Conservation (phyloP, 371 early-diverging fungal genomes). For the Mortierella sp. region DNA sequence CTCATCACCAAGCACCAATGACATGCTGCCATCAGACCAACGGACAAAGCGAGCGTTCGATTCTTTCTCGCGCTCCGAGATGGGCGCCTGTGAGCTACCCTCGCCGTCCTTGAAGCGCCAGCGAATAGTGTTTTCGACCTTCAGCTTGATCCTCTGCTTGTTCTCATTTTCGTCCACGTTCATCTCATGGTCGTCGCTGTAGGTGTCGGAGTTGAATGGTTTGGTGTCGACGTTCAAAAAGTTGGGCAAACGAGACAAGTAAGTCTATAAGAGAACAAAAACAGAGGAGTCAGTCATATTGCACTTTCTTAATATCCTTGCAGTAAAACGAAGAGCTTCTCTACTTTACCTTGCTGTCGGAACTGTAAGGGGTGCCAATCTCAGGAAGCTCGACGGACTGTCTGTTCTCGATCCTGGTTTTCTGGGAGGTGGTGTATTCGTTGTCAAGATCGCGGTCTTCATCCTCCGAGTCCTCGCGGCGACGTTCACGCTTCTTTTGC, state of each 20-base stretch:
- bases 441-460: conserved; percentile 44
- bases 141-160: conserved; percentile 66
- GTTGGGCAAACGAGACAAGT: conserved; percentile 79
- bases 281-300: not conserved
- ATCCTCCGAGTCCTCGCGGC: conserved; percentile 33
- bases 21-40: conserved; percentile 87
- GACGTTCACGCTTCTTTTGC: conserved; percentile 31
- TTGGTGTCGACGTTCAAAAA: conserved; percentile 79
- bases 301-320: not conserved
- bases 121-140: conserved; percentile 83
- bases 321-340: not conserved
- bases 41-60: conserved; percentile 86
- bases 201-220: conserved; percentile 78
- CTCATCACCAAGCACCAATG: conserved; percentile 84
- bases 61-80: conserved; percentile 64
- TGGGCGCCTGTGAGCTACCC: conserved; percentile 37
- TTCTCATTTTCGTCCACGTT: conserved; percentile 60
- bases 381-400: conserved; percentile 43
- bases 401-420: conserved; percentile 43
- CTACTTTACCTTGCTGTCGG: conserved; percentile 36
- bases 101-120: conserved; percentile 76
- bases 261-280: conserved; percentile 61
- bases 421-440: conserved; percentile 33
- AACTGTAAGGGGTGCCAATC: conserved; percentile 45
- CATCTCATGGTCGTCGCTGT: conserved; percentile 65